A percentile compares a stretch with the other conserved stretches of the same genome.
Evolutionary conservation across 2,329 filamentous ascomycete genomes (phyloP).

Genomic region (Fusarium sp.): DNA sequence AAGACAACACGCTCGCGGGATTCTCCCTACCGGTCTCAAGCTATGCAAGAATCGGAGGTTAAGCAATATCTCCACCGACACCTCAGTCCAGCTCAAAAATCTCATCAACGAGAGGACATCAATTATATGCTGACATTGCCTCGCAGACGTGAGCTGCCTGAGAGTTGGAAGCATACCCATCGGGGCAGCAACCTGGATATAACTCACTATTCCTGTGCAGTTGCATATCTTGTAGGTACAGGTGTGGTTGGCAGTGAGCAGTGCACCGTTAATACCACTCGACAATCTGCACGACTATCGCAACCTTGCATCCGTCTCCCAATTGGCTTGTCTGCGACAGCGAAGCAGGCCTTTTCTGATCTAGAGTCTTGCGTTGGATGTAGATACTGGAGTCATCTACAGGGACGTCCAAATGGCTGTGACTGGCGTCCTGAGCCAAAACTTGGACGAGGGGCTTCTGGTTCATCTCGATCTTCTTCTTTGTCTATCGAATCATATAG

Average conservation of each 20-base stretch:
- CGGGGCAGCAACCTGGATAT: slow-evolving; percentile 23
- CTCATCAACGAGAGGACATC: slow-evolving; percentile 37
- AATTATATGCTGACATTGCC: slow-evolving; percentile 32
- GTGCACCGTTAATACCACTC: slow-evolving; percentile 24
- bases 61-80: slow-evolving; percentile 36
- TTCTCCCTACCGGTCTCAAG: neutral
- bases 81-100: slow-evolving; percentile 30
- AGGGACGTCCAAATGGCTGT: slow-evolving; percentile 40
- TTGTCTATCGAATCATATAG: no score
- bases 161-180: slow-evolving; percentile 39
- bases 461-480: neutral
- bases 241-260: slow-evolving; percentile 31
- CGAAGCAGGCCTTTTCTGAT: slow-evolving; percentile 33
- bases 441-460: neutral
- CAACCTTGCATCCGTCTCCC: slow-evolving; percentile 42
- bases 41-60: neutral
- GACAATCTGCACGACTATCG: slow-evolving; percentile 35
- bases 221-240: slow-evolving; percentile 46
- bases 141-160: slow-evolving; percentile 39
- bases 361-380: slow-evolving; percentile 43
- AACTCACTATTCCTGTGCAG: slow-evolving; percentile 40
- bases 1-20: neutral
- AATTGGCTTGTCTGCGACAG: slow-evolving; percentile 9
- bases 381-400: slow-evolving; percentile 41
- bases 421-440: slow-evolving; percentile 28